A percentile compares a stretch with the other conserved stretches of the same genome.
Conservation (phyloP, 2,329 filamentous ascomycete species). For the Cladosporium sp. region DNA sequence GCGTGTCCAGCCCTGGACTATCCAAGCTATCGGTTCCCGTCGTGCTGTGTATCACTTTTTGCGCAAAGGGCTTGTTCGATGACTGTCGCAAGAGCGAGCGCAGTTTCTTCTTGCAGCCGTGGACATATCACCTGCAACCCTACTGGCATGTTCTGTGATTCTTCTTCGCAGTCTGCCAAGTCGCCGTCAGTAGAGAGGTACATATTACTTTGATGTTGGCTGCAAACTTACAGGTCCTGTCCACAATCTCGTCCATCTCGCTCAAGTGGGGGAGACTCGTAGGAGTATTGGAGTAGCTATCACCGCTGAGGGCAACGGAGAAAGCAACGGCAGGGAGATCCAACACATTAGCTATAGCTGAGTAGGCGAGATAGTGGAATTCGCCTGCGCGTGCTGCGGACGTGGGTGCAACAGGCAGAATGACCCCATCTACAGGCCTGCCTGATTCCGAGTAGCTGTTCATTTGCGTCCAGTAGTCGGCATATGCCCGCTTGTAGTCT, state of each 20-base stretch:
- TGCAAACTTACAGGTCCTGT: constrained; percentile 14
- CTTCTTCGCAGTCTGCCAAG: constrained; percentile 14
- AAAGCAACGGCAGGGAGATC: constrained; percentile 15
- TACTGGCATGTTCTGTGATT: constrained; percentile 21
- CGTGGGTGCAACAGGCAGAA: constrained; percentile 18
- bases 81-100: constrained; percentile 18
- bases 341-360: constrained; percentile 16
- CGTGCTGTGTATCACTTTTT: background rate
- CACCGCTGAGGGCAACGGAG: constrained; percentile 13
- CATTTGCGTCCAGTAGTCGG: constrained; percentile 17
- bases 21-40: background rate
- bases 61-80: constrained; percentile 12
- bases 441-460: constrained; percentile 12
- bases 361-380: constrained; percentile 19
- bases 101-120: constrained; percentile 25
- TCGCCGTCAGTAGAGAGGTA: constrained; percentile 2
- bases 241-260: constrained; percentile 14
- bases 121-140: constrained; percentile 23
- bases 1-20: constrained; percentile 7
- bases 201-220: background rate
- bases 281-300: background rate
- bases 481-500: constrained; percentile 17
- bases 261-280: constrained; percentile 2
- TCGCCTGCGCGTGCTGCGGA: constrained; percentile 14
- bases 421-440: constrained; percentile 19